phyloP scores from a whole-genome alignment of 2,329 filamentous ascomycete species.

The Phoma sp. region DNA sequence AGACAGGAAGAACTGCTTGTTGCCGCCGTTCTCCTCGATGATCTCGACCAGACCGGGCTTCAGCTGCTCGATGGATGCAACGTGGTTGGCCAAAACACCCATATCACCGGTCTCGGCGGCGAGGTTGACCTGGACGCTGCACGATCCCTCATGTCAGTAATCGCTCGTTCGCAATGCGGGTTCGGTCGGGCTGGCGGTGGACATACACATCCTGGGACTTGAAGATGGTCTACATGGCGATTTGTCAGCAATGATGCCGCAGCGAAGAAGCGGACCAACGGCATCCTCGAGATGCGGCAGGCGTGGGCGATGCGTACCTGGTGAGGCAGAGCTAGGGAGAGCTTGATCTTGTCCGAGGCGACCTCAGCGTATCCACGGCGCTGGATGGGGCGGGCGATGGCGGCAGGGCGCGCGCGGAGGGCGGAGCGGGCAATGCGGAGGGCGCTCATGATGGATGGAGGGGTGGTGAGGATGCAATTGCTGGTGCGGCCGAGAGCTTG shows the following conservation, averaged over 20 bases:
- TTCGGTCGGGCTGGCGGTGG: slow-evolving; percentile 37
- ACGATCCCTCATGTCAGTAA: slow-evolving; percentile 38
- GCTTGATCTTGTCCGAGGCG: slow-evolving; percentile 76
- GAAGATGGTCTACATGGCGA: slow-evolving; percentile 65
- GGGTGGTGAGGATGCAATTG: slow-evolving; percentile 48
- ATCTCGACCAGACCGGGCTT: slow-evolving; percentile 96
- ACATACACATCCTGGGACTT: slow-evolving; percentile 74
- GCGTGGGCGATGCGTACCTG: slow-evolving; percentile 72
- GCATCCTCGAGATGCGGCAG: slow-evolving; percentile 9
- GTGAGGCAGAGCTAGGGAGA: slow-evolving; percentile 96
- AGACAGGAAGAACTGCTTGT: slow-evolving; percentile 98
- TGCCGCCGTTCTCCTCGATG: slow-evolving; percentile 86
- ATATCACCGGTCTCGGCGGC: slow-evolving; percentile 98
- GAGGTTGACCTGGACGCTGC: slow-evolving; percentile 96
- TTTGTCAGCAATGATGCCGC: slow-evolving; percentile 32
- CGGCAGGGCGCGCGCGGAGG: slow-evolving; percentile 78
- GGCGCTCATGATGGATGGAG: slow-evolving; percentile 77
- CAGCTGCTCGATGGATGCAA: slow-evolving; percentile 97
- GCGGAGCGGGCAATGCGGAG: slow-evolving; percentile 90
- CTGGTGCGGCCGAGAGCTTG: slow-evolving; percentile 40
- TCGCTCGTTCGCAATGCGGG: slow-evolving; percentile 26
- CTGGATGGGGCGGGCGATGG: slow-evolving; percentile 77
- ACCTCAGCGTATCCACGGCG: slow-evolving; percentile 82
- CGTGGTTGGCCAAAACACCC: slow-evolving; percentile 99
- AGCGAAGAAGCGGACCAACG: neutral